phyloP scores from a whole-genome alignment of 768 basidiomycete genomes.

The Mycena venus region DNA sequence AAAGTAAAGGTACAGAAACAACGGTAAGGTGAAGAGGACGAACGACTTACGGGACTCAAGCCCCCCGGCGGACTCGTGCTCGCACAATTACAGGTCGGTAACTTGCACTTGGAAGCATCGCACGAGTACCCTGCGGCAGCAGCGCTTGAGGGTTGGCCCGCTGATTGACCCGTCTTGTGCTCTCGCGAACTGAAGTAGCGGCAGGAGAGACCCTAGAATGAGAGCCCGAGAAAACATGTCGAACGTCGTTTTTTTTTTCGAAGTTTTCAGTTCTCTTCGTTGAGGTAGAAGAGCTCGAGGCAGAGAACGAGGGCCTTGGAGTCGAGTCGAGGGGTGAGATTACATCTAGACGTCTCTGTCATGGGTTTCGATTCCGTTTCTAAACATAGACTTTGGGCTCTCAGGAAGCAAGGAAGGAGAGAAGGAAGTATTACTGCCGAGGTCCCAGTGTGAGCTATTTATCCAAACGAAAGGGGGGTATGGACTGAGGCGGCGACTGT shows the following conservation, averaged over 20 bases:
- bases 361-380: background rate
- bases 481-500: too few species aligned
- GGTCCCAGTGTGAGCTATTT: too few species aligned
- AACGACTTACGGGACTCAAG: constrained; percentile 54
- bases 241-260: background rate
- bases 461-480: too few species aligned
- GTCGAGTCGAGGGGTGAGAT: background rate
- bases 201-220: constrained; percentile 43
- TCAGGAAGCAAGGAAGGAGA: too few species aligned
- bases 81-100: constrained; percentile 66
- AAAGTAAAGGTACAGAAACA: too few species aligned
- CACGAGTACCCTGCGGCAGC: constrained; percentile 64
- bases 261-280: too few species aligned
- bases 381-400: background rate
- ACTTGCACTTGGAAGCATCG: constrained; percentile 59
- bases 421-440: too few species aligned
- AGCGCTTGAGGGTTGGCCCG: constrained; percentile 54
- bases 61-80: constrained; percentile 66
- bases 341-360: background rate
- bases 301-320: background rate
- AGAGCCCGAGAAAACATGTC: constrained; percentile 36
- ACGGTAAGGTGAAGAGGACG: background rate
- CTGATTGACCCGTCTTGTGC: constrained; percentile 55
- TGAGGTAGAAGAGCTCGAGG: background rate
- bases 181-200: constrained; percentile 51